Percentiles rank a stretch among this genome's conserved stretches.
These are phyloP conservation scores for Lachancea meyersii DNA, from an alignment of 805 yeast species.

Conservation along the genomic window DNA sequence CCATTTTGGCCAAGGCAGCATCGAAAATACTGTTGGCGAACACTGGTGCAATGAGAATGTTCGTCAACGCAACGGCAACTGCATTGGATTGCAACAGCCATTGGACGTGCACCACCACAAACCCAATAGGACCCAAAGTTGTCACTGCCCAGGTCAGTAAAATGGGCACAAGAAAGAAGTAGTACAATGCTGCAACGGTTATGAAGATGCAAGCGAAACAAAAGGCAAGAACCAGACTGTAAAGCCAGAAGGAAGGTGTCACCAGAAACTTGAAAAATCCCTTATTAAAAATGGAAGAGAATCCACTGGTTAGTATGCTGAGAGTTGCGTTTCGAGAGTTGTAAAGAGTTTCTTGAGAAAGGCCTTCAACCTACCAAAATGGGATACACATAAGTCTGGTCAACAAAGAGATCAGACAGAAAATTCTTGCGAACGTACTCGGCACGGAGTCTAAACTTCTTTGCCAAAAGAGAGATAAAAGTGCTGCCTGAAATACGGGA, in stretches of 20 bases:
- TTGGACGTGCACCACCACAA: constrained; percentile 26
- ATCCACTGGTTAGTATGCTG: constrained; percentile 3
- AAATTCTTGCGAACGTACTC: constrained; percentile 5
- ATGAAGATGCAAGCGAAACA: constrained; percentile 21
- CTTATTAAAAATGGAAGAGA: constrained; percentile 10
- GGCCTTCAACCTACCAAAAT: constrained; percentile 9
- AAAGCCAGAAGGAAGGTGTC: constrained; percentile 27
- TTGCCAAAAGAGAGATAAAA: background rate
- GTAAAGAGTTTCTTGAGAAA: background rate
- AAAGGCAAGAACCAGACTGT: constrained; percentile 20
- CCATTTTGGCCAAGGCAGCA: constrained; percentile 11
- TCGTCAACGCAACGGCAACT: constrained; percentile 21
- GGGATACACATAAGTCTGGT: constrained; percentile 7
- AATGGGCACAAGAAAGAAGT: constrained; percentile 26
- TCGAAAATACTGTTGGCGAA: constrained; percentile 23
- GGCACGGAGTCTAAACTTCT: constrained; percentile 3
- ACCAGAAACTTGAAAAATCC: constrained; percentile 25
- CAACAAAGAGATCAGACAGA: constrained; percentile 9
- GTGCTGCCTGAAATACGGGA: background rate
- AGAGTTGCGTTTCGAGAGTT: background rate
- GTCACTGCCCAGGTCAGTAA: constrained; percentile 21
- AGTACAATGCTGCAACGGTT: constrained; percentile 19
- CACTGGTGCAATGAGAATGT: constrained; percentile 21
- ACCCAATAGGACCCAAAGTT: constrained; percentile 31
- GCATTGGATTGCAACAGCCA: constrained; percentile 28